Base-by-base conservation (phyloP, 2,329 filamentous ascomycete genomes). In the Talaromyces sp. region DNA sequence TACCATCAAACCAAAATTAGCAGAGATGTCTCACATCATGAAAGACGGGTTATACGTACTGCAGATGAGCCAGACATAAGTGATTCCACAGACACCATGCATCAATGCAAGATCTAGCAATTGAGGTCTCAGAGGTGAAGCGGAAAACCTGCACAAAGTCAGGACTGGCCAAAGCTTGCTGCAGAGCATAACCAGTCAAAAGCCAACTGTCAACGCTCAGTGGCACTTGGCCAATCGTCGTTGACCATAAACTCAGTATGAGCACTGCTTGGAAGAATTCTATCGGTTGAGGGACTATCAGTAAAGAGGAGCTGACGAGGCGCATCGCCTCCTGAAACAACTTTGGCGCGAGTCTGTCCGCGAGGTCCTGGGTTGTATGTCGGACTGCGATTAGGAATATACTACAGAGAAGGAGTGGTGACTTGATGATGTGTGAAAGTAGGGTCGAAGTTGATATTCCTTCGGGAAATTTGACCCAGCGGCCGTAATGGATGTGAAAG, bases 141-240 rank as follows among this genome's bases (percentile, higher is more conserved):
- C 65, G 31, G 65, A 62, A 42, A 31, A 65, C 37, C 46, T 64
- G 39, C n/a, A 61, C 64, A 63, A 79, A 78, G 12, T 75, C 50
- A n/a, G 71, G 68, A 61, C 74, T 79, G 1, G 76, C 72, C 23
- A 75, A 69, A 44, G 72, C 71, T 54, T 80, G 78, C 58, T 80
- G 78, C 2, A 81, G 66, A 11, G 77, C 76, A 69, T 76, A 80
- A 6, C 77, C 77, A 56, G 73, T 80, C 14, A 79, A 67, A 21
- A 80, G 73, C 79, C 78, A 80, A 58, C 77, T 79, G 66, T 80
- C 78, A 33, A 81, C 73, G 50, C 76, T 78, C 62, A 81, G 65
- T 0, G 77, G 78, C 9, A 76, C 71, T 61, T 79, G 76, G 1
- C 77, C 61, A 77, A 80, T 77, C 1, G 79, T 80, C 0, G 78